Base-by-base conservation (phyloP, 345 rosid genomes). In the Pugionium dolabratum region DNA sequence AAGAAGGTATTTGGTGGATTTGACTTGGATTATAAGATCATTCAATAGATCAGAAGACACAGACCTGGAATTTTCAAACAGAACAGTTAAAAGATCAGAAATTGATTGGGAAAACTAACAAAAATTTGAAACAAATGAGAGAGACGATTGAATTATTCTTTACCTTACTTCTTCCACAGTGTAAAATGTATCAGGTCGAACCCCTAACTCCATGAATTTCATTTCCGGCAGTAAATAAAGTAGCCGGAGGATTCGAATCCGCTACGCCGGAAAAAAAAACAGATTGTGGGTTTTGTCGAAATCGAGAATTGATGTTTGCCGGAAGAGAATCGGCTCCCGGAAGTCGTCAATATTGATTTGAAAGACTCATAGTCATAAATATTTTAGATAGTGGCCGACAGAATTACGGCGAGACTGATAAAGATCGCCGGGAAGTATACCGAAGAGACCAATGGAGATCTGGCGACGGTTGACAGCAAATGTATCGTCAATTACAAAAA, bases 141-240 rank as follows among this genome's bases (percentile, higher is more conserved):
- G 56, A 52, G 31, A 56, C 1, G 49, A 30, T 43, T 51, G n/a
- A 2, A 4, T 73, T 52, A 7, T 51, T 7, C 41, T 51, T 67
- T 75, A 93, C 98, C 98, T 93, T 39, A 82, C 90, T 35, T 94
- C 86, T 58, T 90, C 97, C 3, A 80, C 75, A 37, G 97, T 79
- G 79, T 86, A 81, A 85, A 93, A 93, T 69, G 91, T 88, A 64
- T 88, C 97, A 2, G 94, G 97, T 67, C 96, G 84, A 53, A 85
- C 86, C 64, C 98, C 98, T 31, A 93, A 86, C 69, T 90, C 89
- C 97, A 93, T 93, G 62, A 85, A 90, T 87, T 93, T 93, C 98
- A 93, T 93, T 80, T 63, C 75, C 63, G 62, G 61, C 57, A 4
- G 0, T 4, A 7, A 31, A 31, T 5, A 52, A 41, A 51, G 41